These are phyloP conservation scores for Penicillium turbatum DNA, from an alignment of 495 filamentous ascomycete genomes.

Conservation along the genomic window DNA sequence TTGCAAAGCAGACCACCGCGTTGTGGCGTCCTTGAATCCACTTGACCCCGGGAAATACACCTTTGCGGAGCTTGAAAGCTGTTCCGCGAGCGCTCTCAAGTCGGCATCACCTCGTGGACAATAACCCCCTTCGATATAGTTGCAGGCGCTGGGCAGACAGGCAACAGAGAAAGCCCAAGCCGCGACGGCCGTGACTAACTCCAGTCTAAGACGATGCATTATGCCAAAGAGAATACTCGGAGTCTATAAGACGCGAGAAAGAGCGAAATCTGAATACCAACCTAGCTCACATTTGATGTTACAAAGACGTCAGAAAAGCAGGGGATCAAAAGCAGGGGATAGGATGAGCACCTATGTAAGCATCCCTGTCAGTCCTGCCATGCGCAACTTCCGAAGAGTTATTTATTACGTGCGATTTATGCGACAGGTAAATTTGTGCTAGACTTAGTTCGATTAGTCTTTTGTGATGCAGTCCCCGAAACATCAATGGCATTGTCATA, in stretches of 20 bases:
- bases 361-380: not conserved
- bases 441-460: not conserved
- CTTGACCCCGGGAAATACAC: constrained; percentile 43
- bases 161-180: constrained; percentile 16
- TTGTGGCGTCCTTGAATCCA: constrained; percentile 36
- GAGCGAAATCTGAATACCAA: not conserved
- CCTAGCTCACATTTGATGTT: not conserved
- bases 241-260: not conserved
- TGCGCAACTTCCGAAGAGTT: not conserved
- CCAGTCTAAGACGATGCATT: constrained; percentile 1
- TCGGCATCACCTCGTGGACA: constrained; percentile 6
- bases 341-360: not conserved
- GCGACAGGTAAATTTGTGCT: not conserved
- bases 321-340: too few relatives aligned
- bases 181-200: constrained; percentile 15
- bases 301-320: not conserved
- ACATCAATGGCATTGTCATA: not conserved
- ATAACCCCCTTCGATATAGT: constrained; percentile 1
- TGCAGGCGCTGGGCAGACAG: not conserved
- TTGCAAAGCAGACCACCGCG: constrained; percentile 39
- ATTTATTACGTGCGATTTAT: not conserved
- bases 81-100: constrained; percentile 15
- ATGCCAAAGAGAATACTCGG: not conserved
- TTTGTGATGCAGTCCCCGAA: too few relatives aligned
- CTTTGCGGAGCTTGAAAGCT: constrained; percentile 40